Conservation (phyloP, 2,329 filamentous ascomycete genomes). For the Paradendryphiella salina region DNA sequence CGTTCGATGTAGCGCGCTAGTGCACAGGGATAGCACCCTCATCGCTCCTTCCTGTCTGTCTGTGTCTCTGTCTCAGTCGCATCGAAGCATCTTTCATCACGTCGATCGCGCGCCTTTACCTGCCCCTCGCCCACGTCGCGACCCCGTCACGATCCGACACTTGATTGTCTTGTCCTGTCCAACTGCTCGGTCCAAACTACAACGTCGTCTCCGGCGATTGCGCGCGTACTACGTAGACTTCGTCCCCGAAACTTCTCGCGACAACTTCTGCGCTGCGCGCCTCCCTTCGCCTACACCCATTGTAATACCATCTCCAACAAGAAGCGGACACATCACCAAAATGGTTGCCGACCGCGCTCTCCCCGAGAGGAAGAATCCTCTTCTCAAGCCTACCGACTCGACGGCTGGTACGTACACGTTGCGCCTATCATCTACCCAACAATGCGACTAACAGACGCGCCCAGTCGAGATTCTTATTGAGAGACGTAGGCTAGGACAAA, state of each 20-base stretch:
- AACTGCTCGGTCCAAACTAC: conserved; percentile 13
- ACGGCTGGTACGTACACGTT: conserved; percentile 61
- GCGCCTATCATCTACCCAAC: conserved; percentile 33
- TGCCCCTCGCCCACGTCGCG: conserved; percentile 11
- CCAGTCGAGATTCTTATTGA: conserved; percentile 66
- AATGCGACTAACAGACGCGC: conserved; percentile 26
- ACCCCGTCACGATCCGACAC: conserved; percentile 5
- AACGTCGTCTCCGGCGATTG: conserved; percentile 14
- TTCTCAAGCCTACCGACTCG: conserved; percentile 64
- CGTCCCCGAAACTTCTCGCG: conserved; percentile 14
- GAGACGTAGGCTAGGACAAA: conserved; percentile 88
- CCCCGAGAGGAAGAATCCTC: conserved; percentile 66
- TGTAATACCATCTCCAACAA: conserved; percentile 1
- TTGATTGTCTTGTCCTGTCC: conserved; percentile 10
- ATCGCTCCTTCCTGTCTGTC: conserved; percentile 16
- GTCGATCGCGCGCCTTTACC: conserved; percentile 18
- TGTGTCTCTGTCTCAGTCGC: conserved; percentile 18
- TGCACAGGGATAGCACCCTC: conserved; percentile 20
- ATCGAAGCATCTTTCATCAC: conserved; percentile 19
- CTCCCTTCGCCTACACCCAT: conserved; percentile 20
- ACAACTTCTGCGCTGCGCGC: conserved; percentile 36
- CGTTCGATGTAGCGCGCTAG: conserved; percentile 6
- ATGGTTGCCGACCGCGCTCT: conserved; percentile 54
- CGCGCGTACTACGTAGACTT: conserved; percentile 23
- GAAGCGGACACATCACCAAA: conserved; percentile 13